A percentile compares a stretch with the other conserved stretches of the same genome.
These are phyloP conservation scores for Umbilicus rupestris DNA, from an alignment of 164 flowering plant genomes.

Conservation along the genomic window DNA sequence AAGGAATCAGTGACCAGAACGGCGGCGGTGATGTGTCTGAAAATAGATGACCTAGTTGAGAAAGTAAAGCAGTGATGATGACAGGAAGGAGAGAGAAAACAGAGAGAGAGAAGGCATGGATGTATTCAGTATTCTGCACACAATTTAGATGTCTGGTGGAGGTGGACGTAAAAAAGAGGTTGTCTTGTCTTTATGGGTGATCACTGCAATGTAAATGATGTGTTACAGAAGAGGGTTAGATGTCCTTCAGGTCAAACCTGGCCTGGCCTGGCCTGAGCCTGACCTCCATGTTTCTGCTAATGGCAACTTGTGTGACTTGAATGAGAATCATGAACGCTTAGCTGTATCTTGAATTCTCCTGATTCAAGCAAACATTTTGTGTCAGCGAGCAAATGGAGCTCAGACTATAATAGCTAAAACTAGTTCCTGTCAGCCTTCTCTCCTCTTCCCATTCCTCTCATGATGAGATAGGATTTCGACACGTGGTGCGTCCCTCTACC, in stretches of 20 bases:
- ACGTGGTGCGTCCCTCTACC: neutral
- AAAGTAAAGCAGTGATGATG: neutral
- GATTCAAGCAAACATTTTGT: neutral
- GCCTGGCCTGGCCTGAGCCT: neutral
- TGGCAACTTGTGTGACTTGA: neutral
- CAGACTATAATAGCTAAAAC: neutral
- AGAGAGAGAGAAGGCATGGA: neutral
- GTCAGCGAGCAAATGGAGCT: neutral
- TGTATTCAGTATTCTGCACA: too few relatives aligned
- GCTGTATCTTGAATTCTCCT: neutral
- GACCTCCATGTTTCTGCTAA: neutral
- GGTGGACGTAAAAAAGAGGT: too few relatives aligned
- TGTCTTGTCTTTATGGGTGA: too few relatives aligned
- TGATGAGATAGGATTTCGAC: neutral
- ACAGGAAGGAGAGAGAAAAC: neutral
- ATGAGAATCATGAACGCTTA: neutral
- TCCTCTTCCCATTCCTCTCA: neutral
- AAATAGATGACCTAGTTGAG: neutral
- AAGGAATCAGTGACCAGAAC: neutral
- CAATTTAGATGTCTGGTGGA: too few relatives aligned
- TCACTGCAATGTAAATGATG: too few relatives aligned
- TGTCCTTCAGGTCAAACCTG: conserved; percentile 4
- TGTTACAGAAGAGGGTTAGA: too few relatives aligned
- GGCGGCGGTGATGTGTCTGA: neutral
- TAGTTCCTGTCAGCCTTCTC: neutral